Evolutionary conservation across 768 basidiomycete species (phyloP).

Genomic region (Podaxis carcinomalis): DNA sequence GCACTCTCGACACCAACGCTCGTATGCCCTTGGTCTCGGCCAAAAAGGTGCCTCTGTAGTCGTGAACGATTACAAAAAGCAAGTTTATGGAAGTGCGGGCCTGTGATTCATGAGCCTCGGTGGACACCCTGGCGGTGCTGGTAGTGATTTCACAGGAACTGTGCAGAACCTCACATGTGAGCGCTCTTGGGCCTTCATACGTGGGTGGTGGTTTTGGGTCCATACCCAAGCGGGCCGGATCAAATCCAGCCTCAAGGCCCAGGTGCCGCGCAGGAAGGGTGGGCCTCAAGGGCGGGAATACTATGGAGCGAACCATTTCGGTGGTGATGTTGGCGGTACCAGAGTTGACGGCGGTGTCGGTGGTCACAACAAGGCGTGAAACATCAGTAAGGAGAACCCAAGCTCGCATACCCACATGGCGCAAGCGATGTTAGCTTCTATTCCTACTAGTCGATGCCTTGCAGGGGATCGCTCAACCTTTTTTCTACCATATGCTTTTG

Average conservation of each 20-base stretch:
- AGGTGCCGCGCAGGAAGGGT: constrained; percentile 39
- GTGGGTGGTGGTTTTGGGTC: constrained; percentile 42
- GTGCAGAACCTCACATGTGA: constrained; percentile 46
- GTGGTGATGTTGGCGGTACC: constrained; percentile 29
- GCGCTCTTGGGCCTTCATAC: constrained; percentile 35
- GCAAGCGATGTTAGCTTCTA: constrained; percentile 67
- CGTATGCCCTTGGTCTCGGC: constrained; percentile 38
- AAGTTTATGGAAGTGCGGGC: constrained; percentile 40
- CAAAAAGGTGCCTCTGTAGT: constrained; percentile 35
- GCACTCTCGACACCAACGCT: constrained; percentile 38
- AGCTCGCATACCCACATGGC: constrained; percentile 60
- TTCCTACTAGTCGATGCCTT: constrained; percentile 51
- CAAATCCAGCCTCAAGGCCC: constrained; percentile 53
- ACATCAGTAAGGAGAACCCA: constrained; percentile 39
- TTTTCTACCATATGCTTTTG: background rate
- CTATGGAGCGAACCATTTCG: constrained; percentile 44
- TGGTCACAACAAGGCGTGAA: constrained; percentile 40
- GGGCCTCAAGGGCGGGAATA: constrained; percentile 48
- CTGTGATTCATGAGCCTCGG: constrained; percentile 67
- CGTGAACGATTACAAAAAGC: constrained; percentile 38
- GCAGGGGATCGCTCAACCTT: background rate
- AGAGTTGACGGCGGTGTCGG: constrained; percentile 32
- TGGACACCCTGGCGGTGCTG: constrained; percentile 33
- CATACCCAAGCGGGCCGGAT: constrained; percentile 40
- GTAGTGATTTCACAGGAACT: constrained; percentile 51